Base-by-base conservation (phyloP, 1,284 basidiomycete genomes). In the Marasmius fiardii region DNA sequence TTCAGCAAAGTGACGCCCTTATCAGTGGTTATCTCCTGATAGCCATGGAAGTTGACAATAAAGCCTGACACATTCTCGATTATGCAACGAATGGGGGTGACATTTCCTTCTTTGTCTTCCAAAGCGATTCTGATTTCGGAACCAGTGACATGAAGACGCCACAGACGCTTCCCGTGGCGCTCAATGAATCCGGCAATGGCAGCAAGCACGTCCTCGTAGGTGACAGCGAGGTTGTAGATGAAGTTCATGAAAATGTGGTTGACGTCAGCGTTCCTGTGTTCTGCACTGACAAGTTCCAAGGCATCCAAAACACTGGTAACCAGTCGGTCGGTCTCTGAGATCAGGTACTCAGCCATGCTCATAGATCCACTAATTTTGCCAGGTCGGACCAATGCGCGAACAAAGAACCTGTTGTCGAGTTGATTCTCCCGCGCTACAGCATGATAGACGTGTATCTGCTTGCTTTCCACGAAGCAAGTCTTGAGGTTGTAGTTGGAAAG, bases 31-130 rank as follows among this genome's bases (percentile, higher is more conserved):
- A 98, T 93, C 77, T 99, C 97, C 74, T 98, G 95, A 78, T 99
- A 99, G n/a, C 92, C 93, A 69, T 96, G 93, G 78, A 90, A 98
- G 72, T 98, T 96, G 72, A 99, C 96, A 63, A 98, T 93, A 76
- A 99, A 98, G 48, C 96, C 96, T 43, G 95, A 97, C 52, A 98
- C 94, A 71, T 98, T 99, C 77, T 97, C 94, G 71, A 99, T 96
- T 70, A 98, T 89, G 65, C 95, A 95, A 43, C 97, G 93, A 68
- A 99, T 94, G 10, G 96, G 94, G 6, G 93, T 93, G 48, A 93
- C 87, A 65, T 95, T 95, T 61, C 95, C 94, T 63, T 96, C 92
- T 58, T 80, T 85, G 69, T 98, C 93, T 74, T 98, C 95, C 55
- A 99, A 85, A 45, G 92, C 84, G 65, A 99, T 92, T 54, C 97